phyloP scores from a whole-genome alignment of 768 basidiomycete genomes.

The Suillus weaverae region DNA sequence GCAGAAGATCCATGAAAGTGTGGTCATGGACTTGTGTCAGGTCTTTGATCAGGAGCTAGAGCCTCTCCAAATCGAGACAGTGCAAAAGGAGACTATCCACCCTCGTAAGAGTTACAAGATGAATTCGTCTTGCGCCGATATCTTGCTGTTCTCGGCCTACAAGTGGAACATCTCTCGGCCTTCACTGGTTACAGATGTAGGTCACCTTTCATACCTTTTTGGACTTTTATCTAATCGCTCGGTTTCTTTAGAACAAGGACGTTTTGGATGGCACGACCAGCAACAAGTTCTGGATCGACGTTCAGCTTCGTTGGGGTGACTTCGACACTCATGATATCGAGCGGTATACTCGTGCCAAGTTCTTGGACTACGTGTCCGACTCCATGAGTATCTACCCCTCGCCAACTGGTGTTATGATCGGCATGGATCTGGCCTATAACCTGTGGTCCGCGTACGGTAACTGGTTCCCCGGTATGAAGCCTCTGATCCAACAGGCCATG shows the following conservation, averaged over 20 bases:
- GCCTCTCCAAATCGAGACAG: conserved; percentile 97
- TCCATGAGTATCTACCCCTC: conserved; percentile 99
- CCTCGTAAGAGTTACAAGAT: conserved; percentile 99
- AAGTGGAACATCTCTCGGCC: conserved; percentile 99
- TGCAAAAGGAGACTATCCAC: conserved; percentile 99
- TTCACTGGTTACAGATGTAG: conserved; percentile 89
- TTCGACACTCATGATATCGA: conserved; percentile 99
- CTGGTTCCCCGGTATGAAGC: conserved; percentile 99
- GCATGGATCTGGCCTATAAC: conserved; percentile 98
- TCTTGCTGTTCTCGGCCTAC: conserved; percentile 93
- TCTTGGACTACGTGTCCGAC: conserved; percentile 97
- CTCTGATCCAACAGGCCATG: conserved; percentile 97
- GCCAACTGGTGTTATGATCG: conserved; percentile 98
- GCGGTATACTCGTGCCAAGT: conserved; percentile 97
- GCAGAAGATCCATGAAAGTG: conserved; percentile 97
- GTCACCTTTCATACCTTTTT: conserved; percentile 23
- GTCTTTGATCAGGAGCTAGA: conserved; percentile 99
- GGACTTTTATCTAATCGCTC: conserved; percentile 11
- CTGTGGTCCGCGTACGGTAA: conserved; percentile 98
- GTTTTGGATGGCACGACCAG: conserved; percentile 96
- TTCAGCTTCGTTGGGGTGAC: conserved; percentile 95
- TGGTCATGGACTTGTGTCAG: conserved; percentile 96
- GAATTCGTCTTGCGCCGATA: conserved; percentile 99
- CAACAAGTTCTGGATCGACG: conserved; percentile 98
- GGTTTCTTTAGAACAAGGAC: conserved; percentile 71